Conservation (phyloP, 306 rosid species). For the Sicyos baderoa region DNA sequence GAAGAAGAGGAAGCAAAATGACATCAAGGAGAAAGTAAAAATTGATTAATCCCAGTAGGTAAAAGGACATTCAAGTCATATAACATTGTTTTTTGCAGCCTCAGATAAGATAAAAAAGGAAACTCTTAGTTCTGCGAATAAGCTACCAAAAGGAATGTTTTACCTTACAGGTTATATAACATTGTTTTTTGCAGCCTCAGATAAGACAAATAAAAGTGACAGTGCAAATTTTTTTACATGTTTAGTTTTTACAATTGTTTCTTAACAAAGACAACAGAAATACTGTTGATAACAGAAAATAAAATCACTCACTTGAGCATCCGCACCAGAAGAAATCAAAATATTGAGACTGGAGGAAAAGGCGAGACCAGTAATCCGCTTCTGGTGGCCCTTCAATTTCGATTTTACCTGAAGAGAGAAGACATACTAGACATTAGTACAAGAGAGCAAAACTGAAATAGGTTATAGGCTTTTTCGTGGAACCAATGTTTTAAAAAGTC, state of each 20-base stretch:
- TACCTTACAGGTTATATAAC: neutral
- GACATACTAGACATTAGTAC: neutral
- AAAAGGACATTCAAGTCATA: neutral
- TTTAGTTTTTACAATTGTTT: neutral
- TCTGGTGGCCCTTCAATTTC: slow-evolving; percentile 70
- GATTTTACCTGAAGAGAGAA: slow-evolving; percentile 50
- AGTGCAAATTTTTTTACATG: neutral
- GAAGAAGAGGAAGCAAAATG: neutral
- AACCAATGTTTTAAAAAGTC: no score
- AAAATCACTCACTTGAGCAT: slow-evolving; percentile 58
- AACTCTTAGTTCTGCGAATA: neutral
- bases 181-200: no score
- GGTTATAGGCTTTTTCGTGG: neutral
- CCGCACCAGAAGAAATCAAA: slow-evolving; percentile 75
- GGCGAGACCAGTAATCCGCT: slow-evolving; percentile 72
- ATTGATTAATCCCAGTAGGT: neutral
- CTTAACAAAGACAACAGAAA: neutral
- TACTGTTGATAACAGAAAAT: neutral
- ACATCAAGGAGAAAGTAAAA: neutral
- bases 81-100: neutral
- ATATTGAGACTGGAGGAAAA: slow-evolving; percentile 65
- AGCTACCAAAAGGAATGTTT: neutral
- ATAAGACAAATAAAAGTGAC: no score
- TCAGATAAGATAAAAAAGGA: neutral
- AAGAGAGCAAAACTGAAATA: neutral